Conservation (phyloP, 2,329 filamentous ascomycete genomes). For the Aspergillus sergii region DNA sequence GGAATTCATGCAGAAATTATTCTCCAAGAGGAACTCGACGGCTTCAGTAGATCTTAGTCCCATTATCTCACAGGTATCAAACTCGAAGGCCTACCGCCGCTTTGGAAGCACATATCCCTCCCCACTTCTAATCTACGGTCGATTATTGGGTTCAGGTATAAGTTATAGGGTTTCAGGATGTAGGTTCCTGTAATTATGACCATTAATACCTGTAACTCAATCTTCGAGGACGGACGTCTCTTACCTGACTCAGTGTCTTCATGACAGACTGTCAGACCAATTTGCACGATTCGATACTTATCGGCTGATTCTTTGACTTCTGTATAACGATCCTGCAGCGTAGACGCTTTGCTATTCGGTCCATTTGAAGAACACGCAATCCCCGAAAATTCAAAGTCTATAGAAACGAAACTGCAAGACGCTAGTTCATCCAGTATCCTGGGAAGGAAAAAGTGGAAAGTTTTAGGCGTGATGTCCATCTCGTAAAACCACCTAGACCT, state of each 20-base stretch:
- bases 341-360: conserved; percentile 46
- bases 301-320: conserved; percentile 64
- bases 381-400: conserved; percentile 70
- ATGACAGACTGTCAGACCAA: conserved; percentile 67
- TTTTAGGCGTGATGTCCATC: conserved; percentile 60
- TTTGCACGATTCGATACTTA: conserved; percentile 65
- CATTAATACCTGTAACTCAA: conserved; percentile 8
- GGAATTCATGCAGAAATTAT: conserved; percentile 61
- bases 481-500: neutral
- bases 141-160: conserved; percentile 61
- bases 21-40: conserved; percentile 61
- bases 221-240: neutral
- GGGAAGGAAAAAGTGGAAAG: conserved; percentile 56
- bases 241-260: conserved; percentile 57
- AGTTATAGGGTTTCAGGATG: conserved; percentile 65
- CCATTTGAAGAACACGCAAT: conserved; percentile 51
- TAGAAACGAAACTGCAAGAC: conserved; percentile 62
- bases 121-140: conserved; percentile 59
- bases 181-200: conserved; percentile 49
- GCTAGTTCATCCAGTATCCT: conserved; percentile 61
- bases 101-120: conserved; percentile 62
- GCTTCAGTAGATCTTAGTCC: conserved; percentile 40
- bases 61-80: neutral
- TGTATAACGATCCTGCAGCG: conserved; percentile 62
- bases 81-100: conserved; percentile 45